Evolutionary conservation across 305 asterid genomes (phyloP).

Genomic region (Solanum hybrid): DNA sequence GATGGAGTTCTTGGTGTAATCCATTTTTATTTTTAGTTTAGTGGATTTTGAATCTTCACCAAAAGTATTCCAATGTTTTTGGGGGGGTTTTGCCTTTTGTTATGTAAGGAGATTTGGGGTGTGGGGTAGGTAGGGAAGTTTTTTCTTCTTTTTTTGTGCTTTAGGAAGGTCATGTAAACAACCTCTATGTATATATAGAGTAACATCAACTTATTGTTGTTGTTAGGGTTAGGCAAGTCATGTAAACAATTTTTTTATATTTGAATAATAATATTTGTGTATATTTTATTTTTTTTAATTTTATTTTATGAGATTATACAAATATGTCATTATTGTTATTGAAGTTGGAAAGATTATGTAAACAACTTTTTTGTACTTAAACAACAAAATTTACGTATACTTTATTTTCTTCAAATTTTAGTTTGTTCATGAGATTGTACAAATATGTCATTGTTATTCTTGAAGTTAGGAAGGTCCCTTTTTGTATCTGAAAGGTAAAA

Average conservation of each 20-base stretch:
- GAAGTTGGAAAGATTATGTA: not conserved
- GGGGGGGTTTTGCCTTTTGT: not conserved
- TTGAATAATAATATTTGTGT: no score
- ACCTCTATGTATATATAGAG: not conserved
- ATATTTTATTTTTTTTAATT: no score
- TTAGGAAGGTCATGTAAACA: constrained; percentile 1
- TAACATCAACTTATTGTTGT: not conserved
- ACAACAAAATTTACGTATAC: not conserved
- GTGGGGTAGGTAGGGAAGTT: not conserved
- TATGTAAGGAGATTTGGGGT: not conserved
- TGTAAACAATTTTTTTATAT: no score
- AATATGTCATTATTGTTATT: no score
- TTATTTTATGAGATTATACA: no score
- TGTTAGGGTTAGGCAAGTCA: not conserved
- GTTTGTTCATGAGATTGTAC: not conserved
- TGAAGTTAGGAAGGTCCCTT: not conserved
- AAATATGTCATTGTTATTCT: no score
- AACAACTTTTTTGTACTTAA: no score
- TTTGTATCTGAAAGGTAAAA: no score
- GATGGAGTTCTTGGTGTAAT: constrained; percentile 20
- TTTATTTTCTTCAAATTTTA: no score
- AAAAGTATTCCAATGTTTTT: not conserved
- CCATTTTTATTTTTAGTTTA: not conserved
- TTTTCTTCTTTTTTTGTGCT: not conserved
- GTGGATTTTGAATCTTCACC: not conserved